Evolutionary conservation across 495 filamentous ascomycete species (phyloP).

Genomic region (Annulohypoxylon stygium): DNA sequence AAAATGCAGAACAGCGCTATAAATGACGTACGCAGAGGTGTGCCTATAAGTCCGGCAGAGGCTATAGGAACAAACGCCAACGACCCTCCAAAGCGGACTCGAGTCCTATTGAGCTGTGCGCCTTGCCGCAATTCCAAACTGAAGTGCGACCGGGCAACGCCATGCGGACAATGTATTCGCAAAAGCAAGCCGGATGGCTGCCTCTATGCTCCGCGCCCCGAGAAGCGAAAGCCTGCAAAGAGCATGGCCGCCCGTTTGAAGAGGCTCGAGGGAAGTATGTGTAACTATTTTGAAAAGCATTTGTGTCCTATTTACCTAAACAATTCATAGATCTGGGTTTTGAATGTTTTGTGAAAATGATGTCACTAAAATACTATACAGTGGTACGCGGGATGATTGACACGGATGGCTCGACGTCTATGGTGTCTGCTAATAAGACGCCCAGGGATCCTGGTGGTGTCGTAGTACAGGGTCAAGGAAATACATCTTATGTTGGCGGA

Average conservation of each 20-base stretch:
- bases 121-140: slow-evolving; percentile 60
- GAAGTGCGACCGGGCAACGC: slow-evolving; percentile 54
- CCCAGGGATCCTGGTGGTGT: slow-evolving; percentile 38
- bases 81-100: slow-evolving; percentile 51
- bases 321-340: no score
- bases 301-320: no score
- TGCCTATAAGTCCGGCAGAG: slow-evolving; percentile 1
- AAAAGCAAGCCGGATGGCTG: slow-evolving; percentile 59
- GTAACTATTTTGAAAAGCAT: not conserved
- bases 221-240: slow-evolving; percentile 55
- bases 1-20: slow-evolving; percentile 26
- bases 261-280: slow-evolving; percentile 62
- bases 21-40: slow-evolving; percentile 3
- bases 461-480: slow-evolving; percentile 55
- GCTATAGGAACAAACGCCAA: not conserved
- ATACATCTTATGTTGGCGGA: slow-evolving; percentile 62
- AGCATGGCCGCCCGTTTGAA: slow-evolving; percentile 65
- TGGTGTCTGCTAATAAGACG: slow-evolving; percentile 37
- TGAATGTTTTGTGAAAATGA: not conserved
- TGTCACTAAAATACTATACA: slow-evolving; percentile 24
- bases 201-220: slow-evolving; percentile 59
- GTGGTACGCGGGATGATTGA: slow-evolving; percentile 65
- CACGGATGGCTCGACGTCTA: slow-evolving; percentile 44
- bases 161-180: slow-evolving; percentile 60
- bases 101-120: slow-evolving; percentile 58